These are phyloP conservation scores for Polyporus tsugae DNA, from an alignment of 1,284 basidiomycete genomes.

Conservation along the genomic window DNA sequence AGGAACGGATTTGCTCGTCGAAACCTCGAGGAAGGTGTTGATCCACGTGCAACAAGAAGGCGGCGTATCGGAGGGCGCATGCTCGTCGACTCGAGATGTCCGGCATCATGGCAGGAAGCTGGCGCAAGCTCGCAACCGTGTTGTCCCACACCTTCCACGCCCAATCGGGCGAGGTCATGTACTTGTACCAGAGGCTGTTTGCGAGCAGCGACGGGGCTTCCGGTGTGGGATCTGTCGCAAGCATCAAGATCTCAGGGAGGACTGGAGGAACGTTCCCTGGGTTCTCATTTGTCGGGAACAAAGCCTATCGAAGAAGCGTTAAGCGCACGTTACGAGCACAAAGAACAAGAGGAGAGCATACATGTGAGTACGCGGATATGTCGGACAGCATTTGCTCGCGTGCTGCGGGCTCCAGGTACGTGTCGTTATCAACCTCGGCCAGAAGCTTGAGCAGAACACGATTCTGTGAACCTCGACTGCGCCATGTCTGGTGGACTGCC, in stretches of 20 bases:
- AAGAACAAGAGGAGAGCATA: conserved; percentile 42
- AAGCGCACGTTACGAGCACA: background rate
- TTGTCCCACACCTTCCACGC: conserved; percentile 84
- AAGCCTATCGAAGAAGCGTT: conserved; percentile 43
- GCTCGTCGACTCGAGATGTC: conserved; percentile 54
- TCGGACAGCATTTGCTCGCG: conserved; percentile 69
- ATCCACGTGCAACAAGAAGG: conserved; percentile 75
- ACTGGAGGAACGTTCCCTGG: conserved; percentile 62
- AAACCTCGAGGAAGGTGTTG: conserved; percentile 76
- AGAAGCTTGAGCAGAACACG: conserved; percentile 67
- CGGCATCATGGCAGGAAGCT: conserved; percentile 63
- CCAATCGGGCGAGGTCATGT: conserved; percentile 74
- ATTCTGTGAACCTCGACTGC: conserved; percentile 66
- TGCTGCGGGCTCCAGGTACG: conserved; percentile 58
- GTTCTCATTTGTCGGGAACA: conserved; percentile 54
- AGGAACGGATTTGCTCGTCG: conserved; percentile 69
- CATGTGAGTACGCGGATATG: conserved; percentile 64
- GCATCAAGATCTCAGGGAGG: conserved; percentile 71
- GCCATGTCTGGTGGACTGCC: conserved; percentile 68
- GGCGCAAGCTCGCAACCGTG: conserved; percentile 71
- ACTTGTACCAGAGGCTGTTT: conserved; percentile 81
- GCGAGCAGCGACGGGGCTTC: conserved; percentile 75
- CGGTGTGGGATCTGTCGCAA: conserved; percentile 62
- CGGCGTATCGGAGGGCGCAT: conserved; percentile 69
- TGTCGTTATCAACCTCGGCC: conserved; percentile 67